These are phyloP conservation scores for Musa schizocarpa DNA, from an alignment of 176 grass and related monocot species.

Conservation along the genomic window DNA sequence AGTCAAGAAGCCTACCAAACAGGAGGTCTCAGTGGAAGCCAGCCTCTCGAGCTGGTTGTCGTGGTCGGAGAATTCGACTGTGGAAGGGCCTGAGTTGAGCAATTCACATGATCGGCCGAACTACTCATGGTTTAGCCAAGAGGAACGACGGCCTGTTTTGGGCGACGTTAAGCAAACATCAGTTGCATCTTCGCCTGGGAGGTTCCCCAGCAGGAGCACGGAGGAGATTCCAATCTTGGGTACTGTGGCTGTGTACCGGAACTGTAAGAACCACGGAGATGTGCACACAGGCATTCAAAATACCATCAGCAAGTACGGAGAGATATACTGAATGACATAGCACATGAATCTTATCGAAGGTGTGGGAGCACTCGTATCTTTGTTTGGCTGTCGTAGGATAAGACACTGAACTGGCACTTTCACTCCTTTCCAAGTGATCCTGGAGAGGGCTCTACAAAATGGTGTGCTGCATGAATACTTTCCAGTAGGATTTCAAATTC, in stretches of 20 bases:
- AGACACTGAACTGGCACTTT: conserved; percentile 18
- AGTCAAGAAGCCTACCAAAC: conserved; percentile 35
- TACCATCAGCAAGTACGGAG: conserved; percentile 51
- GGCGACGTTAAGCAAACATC: conserved; percentile 90
- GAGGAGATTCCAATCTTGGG: conserved; percentile 90
- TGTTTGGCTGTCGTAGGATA: conserved; percentile 33
- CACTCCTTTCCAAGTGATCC: conserved; percentile 13
- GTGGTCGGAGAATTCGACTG: conserved; percentile 29
- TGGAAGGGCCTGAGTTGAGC: conserved; percentile 39
- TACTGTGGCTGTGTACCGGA: conserved; percentile 61
- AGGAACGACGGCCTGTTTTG: conserved; percentile 75
- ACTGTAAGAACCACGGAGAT: background rate
- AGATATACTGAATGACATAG: conserved; percentile 22
- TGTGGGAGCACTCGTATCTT: background rate
- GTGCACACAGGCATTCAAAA: conserved; percentile 45
- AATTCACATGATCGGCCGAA: conserved; percentile 26
- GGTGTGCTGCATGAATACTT: background rate
- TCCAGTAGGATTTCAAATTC: too few species aligned
- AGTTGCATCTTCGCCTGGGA: conserved; percentile 52
- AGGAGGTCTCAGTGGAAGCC: conserved; percentile 63
- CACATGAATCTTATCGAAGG: background rate
- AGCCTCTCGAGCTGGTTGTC: conserved; percentile 91
- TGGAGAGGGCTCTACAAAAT: conserved; percentile 14
- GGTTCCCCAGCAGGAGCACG: conserved; percentile 40
- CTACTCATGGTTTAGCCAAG: conserved; percentile 48